Conservation (phyloP, 2,329 filamentous ascomycete genomes). For the Uncinocarpus reesii region DNA sequence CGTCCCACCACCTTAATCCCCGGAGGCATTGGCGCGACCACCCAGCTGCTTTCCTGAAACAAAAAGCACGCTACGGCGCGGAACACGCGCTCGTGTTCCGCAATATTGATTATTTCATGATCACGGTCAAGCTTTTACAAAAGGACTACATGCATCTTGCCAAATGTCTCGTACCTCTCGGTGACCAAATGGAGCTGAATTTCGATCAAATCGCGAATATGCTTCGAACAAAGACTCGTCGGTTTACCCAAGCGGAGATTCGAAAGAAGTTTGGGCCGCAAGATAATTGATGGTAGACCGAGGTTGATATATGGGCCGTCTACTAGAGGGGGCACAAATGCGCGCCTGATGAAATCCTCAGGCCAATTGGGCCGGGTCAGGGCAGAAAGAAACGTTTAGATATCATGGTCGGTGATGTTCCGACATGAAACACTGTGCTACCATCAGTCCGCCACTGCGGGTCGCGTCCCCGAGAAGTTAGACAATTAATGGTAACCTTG, state of each 20-base stretch:
- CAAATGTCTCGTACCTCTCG: constrained; percentile 61
- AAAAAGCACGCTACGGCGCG: constrained; percentile 55
- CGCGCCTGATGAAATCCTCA: no score
- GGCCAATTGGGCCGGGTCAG: no score
- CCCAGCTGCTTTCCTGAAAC: constrained; percentile 59
- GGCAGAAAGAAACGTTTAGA: no score
- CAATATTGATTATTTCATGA: constrained; percentile 70
- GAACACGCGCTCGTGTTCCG: constrained; percentile 66
- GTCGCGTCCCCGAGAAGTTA: no score
- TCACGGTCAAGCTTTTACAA: constrained; percentile 56
- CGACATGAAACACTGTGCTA: no score
- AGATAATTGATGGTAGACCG: neutral
- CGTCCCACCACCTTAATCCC: constrained; percentile 69
- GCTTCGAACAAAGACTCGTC: constrained; percentile 54
- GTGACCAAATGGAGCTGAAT: constrained; percentile 57
- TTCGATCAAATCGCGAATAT: constrained; percentile 53
- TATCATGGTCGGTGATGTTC: no score
- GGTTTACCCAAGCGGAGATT: constrained; percentile 57
- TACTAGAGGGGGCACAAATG: no score
- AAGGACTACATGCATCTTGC: constrained; percentile 65
- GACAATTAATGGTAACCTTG: no score
- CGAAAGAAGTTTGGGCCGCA: constrained; percentile 42
- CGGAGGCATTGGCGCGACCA: constrained; percentile 73
- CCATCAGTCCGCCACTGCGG: no score
- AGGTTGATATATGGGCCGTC: no score